Evolutionary conservation across 2,329 filamentous ascomycete genomes (phyloP), one percentile per base, ranked within the genome.

Genomic region (Aspergillus ochraceoroseus): DNA sequence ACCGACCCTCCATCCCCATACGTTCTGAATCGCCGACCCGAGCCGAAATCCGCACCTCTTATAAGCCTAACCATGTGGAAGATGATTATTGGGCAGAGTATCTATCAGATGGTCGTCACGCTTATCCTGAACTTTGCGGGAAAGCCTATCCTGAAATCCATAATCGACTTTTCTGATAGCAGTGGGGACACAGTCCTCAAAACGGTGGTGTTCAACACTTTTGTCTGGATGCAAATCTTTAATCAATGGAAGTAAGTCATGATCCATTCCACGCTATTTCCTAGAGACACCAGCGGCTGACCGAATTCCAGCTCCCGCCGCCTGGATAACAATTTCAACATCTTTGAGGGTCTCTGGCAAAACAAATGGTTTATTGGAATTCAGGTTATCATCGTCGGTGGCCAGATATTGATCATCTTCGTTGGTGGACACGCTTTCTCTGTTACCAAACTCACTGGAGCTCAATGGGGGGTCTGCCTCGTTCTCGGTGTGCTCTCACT

Each of bases 371-470:
- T 70, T 49, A 71, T 85, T 22, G 71, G 69, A 3, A 84, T 86
- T 26, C 76, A 83, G 54, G 56, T 72, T 15, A 71, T 84, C 53
- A 87, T 85, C 54, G 68, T 85, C 29, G 79, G 73, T 8, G 83
- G 82, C 6, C 83, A 87, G 55, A 71, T 82, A n/a, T 60, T 84
- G 61, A 87, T 87, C 55, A 72, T 87, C 43, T 83, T 83, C 52
- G 73, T 84, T 43, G 83, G 83, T 48, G 81, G 82, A 5, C 66
- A 71, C 18, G 82, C 82, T 0, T 85, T 87, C 56, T 75, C 78
- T 7, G 79, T 82, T 1, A 65, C 64, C 5, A 72, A 70, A 1
- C 70, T 86, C 39, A 74, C 75, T n/a, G 80, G 77, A 14, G 63
- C 72, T 4, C 79, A 85, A 47, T 87, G 83, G 83, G 82, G 71